These are phyloP conservation scores for Coemansia sp. DNA, from an alignment of 192 early-diverging fungal species.

Conservation along the genomic window DNA sequence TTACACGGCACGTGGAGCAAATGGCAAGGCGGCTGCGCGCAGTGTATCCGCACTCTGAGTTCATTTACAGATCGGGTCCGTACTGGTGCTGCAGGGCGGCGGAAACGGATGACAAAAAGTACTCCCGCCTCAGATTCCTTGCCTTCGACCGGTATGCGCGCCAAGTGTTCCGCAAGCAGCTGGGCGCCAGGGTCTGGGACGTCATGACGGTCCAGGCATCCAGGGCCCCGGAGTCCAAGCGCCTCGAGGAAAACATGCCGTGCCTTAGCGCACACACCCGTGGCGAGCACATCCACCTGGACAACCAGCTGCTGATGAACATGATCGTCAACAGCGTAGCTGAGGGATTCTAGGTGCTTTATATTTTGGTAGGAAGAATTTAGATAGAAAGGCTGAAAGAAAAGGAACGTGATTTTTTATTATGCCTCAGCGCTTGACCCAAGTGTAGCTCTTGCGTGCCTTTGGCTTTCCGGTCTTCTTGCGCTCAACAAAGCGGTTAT, in stretches of 20 bases:
- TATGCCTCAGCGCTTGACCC: slow-evolving; percentile 62
- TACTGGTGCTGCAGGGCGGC: slow-evolving; percentile 45
- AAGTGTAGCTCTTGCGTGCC: slow-evolving; percentile 89
- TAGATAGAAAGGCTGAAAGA: neutral
- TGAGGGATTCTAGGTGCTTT: too few species aligned
- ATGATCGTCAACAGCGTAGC: slow-evolving; percentile 20
- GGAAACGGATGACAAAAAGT: slow-evolving; percentile 28
- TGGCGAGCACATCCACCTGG: slow-evolving; percentile 31
- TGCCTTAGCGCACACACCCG: slow-evolving; percentile 38
- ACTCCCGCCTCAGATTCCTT: slow-evolving; percentile 31
- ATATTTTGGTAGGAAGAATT: neutral
- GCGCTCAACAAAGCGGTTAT: slow-evolving; percentile 83
- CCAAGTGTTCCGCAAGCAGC: slow-evolving; percentile 12
- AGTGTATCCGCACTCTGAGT: slow-evolving; percentile 28
- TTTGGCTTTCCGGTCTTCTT: slow-evolving; percentile 96
- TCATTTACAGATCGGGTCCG: slow-evolving; percentile 36
- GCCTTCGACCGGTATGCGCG: slow-evolving; percentile 29
- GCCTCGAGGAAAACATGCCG: slow-evolving; percentile 31
- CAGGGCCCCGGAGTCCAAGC: slow-evolving; percentile 32
- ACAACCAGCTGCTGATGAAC: slow-evolving; percentile 51
- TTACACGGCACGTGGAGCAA: slow-evolving; percentile 12
- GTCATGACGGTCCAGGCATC: slow-evolving; percentile 4
- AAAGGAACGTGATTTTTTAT: neutral
- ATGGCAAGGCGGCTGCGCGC: slow-evolving; percentile 16
- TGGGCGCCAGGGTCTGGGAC: slow-evolving; percentile 35